Evolutionary conservation across 1,139 yeast genomes (phyloP), one percentile per base, ranked within the genome.

Genomic region (Geotrichum phurueaensis): DNA sequence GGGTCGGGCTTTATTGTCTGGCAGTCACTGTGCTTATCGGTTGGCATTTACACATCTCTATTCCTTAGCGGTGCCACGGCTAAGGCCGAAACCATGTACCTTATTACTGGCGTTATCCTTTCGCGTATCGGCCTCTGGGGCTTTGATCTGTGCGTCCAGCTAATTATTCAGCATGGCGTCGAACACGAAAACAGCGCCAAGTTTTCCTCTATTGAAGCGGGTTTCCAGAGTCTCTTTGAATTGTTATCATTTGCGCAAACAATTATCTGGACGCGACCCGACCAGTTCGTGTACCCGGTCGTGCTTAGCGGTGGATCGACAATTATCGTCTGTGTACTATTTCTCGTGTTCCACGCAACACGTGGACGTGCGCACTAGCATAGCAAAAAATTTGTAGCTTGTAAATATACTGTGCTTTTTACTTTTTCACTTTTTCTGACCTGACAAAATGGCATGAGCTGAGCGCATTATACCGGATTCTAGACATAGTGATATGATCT

Each of bases 91-190:
- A 31, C 54, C 10, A 18, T 43, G 18, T 53, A 54, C 27, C 56
- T 60, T 33, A 55, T 60, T 12, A 54, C 62, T 10, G 75, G 74
- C 49, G 73, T 73, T 20, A 71, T 75, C 7, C 54, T 75, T n/a
- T 71, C 76, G 18, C 67, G 79, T 15, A 62, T 76, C 29, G 79
- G 79, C 1, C 66, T 76, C 3, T 76, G 79, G 79, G 78, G 79
- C 18, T 75, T 73, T 64, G 78, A 75, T 60, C 66, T 75, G 25
- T 65, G 76, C 18, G 69, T 71, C 2, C 77, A 75, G 60, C 66
- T 72, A 33, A 66, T 70, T 18, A 67, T 76, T 31, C 77, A 73
- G 55, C 66, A 71, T 22, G 68, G 69, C 47, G 74, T 75, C 36
- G 69, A 67, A 18, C 67, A 68, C 50, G 70, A 68, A 6, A 64